Base-by-base conservation (phyloP, 306 rosid genomes). In the Medicago lupulina region DNA sequence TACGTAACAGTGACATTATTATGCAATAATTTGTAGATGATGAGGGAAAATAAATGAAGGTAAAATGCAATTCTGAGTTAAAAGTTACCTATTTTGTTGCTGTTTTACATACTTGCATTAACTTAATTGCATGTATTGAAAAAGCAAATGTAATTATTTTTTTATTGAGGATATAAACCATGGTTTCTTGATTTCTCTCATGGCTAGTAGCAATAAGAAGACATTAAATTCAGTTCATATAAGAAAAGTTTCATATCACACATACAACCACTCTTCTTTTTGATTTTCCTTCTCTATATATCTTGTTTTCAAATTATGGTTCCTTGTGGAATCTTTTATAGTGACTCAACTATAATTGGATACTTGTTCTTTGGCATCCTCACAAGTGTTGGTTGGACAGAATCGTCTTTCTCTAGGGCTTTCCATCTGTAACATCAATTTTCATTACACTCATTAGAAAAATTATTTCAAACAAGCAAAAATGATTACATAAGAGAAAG, bases 361-460 rank as follows among this genome's bases (percentile, higher is more conserved):
- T 89, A 90, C 76, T 89, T 89, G 91, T 93, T 90, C 82, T 81
- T 93, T 8, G 96, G 96, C 98, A 93, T 93, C 77, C 96, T 80
- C 39, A 93, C 96, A 10, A 93, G 91, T 4, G 95, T 93, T 79
- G 98, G 89, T 73, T 93, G 98, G 47, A 89, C 91, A 2, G 88
- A 82, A 46, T 89, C 85, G 46, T 90, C 93, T 41, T 80, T 87
- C 66, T 93, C 98, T 63, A 89, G 75, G 51, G 90, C 79, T 63
- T 14, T 89, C 98, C 98, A 90, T 66, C 96, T 86, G 94, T 57
- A 23, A 67, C 60, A 83, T 61, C 70, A 70, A 28, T 16, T 53
- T 61, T 59, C 1, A 14, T 68, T 61, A 18, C 17, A 39, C 4
- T 31, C 36, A 59, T 40, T 25, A 47, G 2, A 50, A 40, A 9